Base-by-base conservation (phyloP, 371 early-diverging fungal genomes). In the Smittium culicis region DNA sequence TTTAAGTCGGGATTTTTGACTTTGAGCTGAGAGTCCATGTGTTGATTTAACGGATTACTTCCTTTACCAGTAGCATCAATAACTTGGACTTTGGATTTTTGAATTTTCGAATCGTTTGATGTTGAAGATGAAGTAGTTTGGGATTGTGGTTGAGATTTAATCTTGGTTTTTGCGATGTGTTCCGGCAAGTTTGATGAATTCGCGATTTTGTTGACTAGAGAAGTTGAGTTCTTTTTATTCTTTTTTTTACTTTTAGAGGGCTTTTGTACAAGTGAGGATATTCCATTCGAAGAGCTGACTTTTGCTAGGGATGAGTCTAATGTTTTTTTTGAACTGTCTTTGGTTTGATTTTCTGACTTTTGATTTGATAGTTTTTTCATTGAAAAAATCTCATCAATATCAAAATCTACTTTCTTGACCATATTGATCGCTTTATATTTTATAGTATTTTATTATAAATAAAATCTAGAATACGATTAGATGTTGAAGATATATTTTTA, bases 41-140 rank as follows among this genome's bases (percentile, higher is more conserved):
- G 59, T 20, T 67, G 32, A 16, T 58, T 31, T 16, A 1, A 29
- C 3, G 58, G 32, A 3, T 64, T 20, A 17, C 64, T 71, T 29
- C 68, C 71, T 1, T 64, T 59, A 0, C 34, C 59, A n/a, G 76
- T 62, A 32, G 77, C 77, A 34, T 77, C 77, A 25, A 77, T 62
- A 16, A 77, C 72, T 1, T 64, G 73, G 64, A 74, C 71, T 0
- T 64, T 35, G 16, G 30, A 25, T 67, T 67, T 31, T 24, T 35
- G 35, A 35, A 35, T 34, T 28, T 27, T n/a, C 16, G 5, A 11
- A 14, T 32, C 32, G 63, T 5, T 11, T 11, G 5, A 5, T 45
- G 5, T 20, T 5, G 45, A 45, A 45, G 45, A 45, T 45, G 20
- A 11, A 20, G 20, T 5, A 45, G 45, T 45, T 11, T 45, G 5